Conservation (phyloP, 129 eudicot genomes). For the Pittosporum tobira region DNA sequence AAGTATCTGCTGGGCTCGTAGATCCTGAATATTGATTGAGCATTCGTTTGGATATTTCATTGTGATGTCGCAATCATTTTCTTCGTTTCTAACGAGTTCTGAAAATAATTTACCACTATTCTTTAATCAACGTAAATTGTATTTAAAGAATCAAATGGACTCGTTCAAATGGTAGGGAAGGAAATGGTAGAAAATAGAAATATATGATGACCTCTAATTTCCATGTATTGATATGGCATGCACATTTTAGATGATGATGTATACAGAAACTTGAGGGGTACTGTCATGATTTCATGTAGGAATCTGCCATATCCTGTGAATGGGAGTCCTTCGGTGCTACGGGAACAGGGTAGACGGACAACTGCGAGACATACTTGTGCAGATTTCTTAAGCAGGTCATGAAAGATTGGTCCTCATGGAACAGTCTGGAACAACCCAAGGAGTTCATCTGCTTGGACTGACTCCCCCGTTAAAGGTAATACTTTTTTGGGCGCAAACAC, state of each 20-base stretch:
- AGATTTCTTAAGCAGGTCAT: slow-evolving; percentile 59
- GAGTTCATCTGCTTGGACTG: slow-evolving; percentile 30
- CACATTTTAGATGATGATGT: too few relatives aligned
- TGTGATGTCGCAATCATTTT: too few relatives aligned
- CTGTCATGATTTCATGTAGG: slow-evolving; percentile 22
- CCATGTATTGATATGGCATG: background rate
- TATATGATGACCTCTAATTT: background rate
- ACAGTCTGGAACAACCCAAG: slow-evolving; percentile 28
- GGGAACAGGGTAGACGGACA: slow-evolving; percentile 16
- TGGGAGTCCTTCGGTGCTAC: slow-evolving; percentile 22
- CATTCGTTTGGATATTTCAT: too few relatives aligned
- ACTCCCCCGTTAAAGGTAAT: slow-evolving; percentile 52
- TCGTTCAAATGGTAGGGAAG: too few relatives aligned
- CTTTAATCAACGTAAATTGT: background rate
- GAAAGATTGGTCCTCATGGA: slow-evolving; percentile 26
- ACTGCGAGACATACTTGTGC: slow-evolving; percentile 33
- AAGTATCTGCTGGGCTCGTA: too few relatives aligned
- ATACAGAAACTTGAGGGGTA: background rate
- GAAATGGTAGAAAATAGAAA: too few relatives aligned
- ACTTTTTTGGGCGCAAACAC: background rate
- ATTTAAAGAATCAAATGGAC: background rate
- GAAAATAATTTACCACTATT: background rate
- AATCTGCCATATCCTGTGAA: slow-evolving; percentile 20
- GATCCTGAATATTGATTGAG: too few relatives aligned
- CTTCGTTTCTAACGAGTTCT: too few relatives aligned